Conservation (phyloP, 805 yeast genomes). For the Zygosaccharomyces gambellarensis region DNA sequence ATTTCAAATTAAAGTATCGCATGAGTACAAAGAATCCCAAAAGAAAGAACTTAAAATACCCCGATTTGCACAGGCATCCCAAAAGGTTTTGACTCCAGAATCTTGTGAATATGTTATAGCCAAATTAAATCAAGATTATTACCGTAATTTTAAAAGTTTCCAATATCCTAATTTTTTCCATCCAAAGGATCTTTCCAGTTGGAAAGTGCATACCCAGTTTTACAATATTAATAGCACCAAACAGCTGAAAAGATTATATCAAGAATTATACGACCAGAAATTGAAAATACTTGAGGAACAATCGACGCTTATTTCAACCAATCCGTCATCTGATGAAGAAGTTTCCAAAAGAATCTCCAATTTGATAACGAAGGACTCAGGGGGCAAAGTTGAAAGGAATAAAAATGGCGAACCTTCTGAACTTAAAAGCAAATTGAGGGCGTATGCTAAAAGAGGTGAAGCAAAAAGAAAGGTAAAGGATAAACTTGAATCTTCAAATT, state of each 20-base stretch:
- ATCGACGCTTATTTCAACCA: conserved; percentile 12
- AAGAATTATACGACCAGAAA: conserved; percentile 24
- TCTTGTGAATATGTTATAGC: conserved; percentile 44
- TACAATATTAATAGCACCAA: conserved; percentile 19
- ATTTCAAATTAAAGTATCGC: conserved; percentile 36
- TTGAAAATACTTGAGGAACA: conserved; percentile 24
- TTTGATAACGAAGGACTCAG: conserved; percentile 7
- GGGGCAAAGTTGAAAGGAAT: background rate
- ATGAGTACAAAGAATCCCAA: conserved; percentile 35
- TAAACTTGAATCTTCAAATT: background rate
- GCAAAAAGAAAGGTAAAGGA: conserved; percentile 7
- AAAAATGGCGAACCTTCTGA: conserved; percentile 7
- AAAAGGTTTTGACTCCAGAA: conserved; percentile 33
- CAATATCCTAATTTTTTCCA: conserved; percentile 28
- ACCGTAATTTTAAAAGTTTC: conserved; percentile 14
- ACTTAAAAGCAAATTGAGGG: conserved; percentile 22
- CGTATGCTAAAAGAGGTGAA: conserved; percentile 25
- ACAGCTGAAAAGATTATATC: conserved; percentile 19
- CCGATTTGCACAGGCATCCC: conserved; percentile 18
- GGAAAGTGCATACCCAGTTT: conserved; percentile 35
- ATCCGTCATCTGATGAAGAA: conserved; percentile 7
- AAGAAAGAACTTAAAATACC: conserved; percentile 20
- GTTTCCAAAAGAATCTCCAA: conserved; percentile 13
- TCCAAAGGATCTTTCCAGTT: conserved; percentile 28
- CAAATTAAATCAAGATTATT: conserved; percentile 30